Evolutionary conservation across 73 alveolate genomes (phyloP), one percentile per base, ranked within the genome.

Genomic region (Paramecium sonneborni): DNA sequence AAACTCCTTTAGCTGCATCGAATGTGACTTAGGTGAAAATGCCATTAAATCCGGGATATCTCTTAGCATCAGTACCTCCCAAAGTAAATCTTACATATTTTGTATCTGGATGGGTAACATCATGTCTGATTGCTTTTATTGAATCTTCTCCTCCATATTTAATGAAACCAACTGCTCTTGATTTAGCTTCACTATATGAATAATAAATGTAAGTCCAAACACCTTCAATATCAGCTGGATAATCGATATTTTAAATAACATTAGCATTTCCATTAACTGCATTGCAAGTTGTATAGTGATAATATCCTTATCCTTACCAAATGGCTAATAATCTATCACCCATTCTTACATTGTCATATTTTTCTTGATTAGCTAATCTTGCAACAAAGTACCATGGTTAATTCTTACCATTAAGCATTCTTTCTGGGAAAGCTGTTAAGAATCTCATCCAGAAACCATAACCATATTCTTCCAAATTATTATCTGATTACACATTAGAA

Each of bases 141-240:
- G 38, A 5, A 35, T 23, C 58, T 11, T 72, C 57, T 32, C 28
- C 11, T 38, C 57, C 86, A 72, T 72, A 72, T 38, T 72, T 72
- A 5, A 72, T 72, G 57, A 72, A 35, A 34, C 86, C 86, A 34
- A 72, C 67, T 5, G 86, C 86, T 72, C 57, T 72, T 38, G 55
- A 72, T 34, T 72, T 38, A 72, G 57, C 57, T 14, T 35, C 58
- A 72, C 58, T 35, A 34, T 72, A 72, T 35, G 85, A 39, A 43
- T 39, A 82, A 12, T 82, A 82, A n/a, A 82, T 35, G 26, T 30
- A 82, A 4, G 92, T 82, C 92, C 92, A 82, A 15, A 82, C 46
- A n/a, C 92, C 92, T 39, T 82, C 92, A 82, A 82, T 82, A 85
- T 85, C 92, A n/a, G 30, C 92, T 85, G 88, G 86, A 56, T 85